A percentile compares a stretch with the other conserved stretches of the same genome.
These are phyloP conservation scores for Phytophthora pini DNA, from an alignment of 352 stramenopile species.

Conservation along the genomic window DNA sequence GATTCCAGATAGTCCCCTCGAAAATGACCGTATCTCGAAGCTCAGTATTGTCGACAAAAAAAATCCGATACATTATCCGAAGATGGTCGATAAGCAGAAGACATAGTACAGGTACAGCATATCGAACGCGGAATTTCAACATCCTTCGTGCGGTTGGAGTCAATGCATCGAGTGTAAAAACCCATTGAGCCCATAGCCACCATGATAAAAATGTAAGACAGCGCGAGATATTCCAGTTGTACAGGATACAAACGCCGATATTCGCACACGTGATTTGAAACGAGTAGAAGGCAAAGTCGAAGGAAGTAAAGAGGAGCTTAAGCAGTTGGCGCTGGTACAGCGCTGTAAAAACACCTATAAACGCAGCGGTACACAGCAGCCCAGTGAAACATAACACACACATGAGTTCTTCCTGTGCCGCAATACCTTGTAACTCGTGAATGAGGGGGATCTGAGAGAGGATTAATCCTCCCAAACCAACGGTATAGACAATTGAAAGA, in stretches of 20 bases:
- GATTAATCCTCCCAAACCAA: conserved; percentile 14
- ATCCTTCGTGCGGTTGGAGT: conserved; percentile 34
- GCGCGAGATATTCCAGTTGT: conserved; percentile 14
- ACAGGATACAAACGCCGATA: conserved; percentile 24
- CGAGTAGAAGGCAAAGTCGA: conserved; percentile 18
- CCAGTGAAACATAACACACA: background rate
- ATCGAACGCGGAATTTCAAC: conserved; percentile 15
- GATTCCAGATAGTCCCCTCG: conserved; percentile 15
- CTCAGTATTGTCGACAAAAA: background rate
- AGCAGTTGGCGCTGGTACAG: conserved; percentile 5
- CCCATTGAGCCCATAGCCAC: conserved; percentile 45
- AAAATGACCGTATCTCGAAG: conserved; percentile 18
- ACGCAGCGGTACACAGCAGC: conserved; percentile 2
- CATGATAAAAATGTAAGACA: conserved; percentile 22
- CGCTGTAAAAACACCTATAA: conserved; percentile 3
- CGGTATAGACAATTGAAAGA: background rate
- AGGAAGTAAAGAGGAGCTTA: conserved; percentile 13
- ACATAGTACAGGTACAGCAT: conserved; percentile 6
- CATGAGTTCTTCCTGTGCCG: background rate
- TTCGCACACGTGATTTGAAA: conserved; percentile 8
- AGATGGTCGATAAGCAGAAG: conserved; percentile 20
- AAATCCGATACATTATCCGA: conserved; percentile 16
- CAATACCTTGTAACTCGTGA: background rate
- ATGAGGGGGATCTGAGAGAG: conserved; percentile 6
- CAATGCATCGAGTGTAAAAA: conserved; percentile 45